Base-by-base conservation (phyloP, 1,284 basidiomycete genomes). In the Singerocomus inundabilis region DNA sequence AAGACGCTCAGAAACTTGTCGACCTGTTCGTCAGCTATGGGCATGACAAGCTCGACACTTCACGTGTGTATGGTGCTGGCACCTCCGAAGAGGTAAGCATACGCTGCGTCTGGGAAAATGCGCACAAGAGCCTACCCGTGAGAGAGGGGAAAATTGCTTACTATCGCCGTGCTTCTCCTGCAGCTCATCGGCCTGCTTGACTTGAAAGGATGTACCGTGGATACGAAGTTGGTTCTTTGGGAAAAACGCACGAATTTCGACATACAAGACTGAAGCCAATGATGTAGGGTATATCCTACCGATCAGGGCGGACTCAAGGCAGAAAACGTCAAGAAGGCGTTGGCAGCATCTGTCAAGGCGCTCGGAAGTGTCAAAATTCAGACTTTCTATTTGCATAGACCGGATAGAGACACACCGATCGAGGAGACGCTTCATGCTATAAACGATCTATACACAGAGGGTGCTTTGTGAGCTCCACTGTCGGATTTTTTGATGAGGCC, bases 391-490 rank as follows among this genome's bases (percentile, higher is more conserved):
- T 49, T 66, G 8, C 68, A 69, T 41, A 43, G 32, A 15, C 62
- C 60, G 1, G 68, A 68, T 29, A 47, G 60, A 31, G 57, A 56
- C 24, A 58, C 61, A 3, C 57, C 62, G 3, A 58, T 64, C 42
- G 55, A 61, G 31, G 71, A 74, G 11, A 78, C 76, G 0, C 60
- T 72, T 3, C 60, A 64, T 5, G 73, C 67, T 8, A 61, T 75
- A 13, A 68, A 77, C 45, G 65, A 71, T 44, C 55, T 77, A 10
- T 63, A 77, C 59, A 67, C 71, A 51, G 62, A 73, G 42, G 72
- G 71, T 1, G 55, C 63, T 24, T 75, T 74, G 72, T 75, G 44
- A 58, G 72, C 56, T 16, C 24, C 11, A 15, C 13, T 11, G 5
- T 26, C 18, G 5, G 6, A 16, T 24, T 44, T 6, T 7, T 16